Percentiles rank a stretch among this genome's conserved stretches.
Evolutionary conservation across 768 basidiomycete genomes (phyloP).

Genomic region (Rhizopogon sp.): DNA sequence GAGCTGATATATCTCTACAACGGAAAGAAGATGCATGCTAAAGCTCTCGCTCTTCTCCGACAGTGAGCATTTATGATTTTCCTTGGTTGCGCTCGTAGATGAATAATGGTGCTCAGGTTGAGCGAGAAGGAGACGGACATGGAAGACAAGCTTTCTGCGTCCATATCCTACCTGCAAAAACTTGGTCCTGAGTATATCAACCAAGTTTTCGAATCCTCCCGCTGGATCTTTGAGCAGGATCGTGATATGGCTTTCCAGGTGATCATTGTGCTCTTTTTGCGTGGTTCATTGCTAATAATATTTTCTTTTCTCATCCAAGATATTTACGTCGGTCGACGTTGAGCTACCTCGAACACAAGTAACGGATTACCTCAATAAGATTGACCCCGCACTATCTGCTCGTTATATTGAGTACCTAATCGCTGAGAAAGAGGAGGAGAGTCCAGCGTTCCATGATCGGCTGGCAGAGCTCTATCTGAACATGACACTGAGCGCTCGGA

Average conservation of each 20-base stretch:
- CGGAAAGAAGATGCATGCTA: conserved; percentile 92
- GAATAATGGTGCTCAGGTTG: conserved; percentile 43
- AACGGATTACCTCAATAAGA: conserved; percentile 68
- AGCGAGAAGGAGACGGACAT: conserved; percentile 73
- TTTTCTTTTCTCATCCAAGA: conserved; percentile 38
- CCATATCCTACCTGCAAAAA: conserved; percentile 87
- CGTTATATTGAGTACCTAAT: conserved; percentile 87
- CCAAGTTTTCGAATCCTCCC: conserved; percentile 75
- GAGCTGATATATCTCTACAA: conserved; percentile 91
- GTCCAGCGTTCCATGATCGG: conserved; percentile 76
- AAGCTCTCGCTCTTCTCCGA: conserved; percentile 79
- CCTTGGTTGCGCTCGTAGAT: background rate
- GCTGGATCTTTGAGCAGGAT: conserved; percentile 82
- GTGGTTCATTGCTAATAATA: background rate
- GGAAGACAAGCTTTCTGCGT: conserved; percentile 76
- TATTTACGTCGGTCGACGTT: conserved; percentile 93
- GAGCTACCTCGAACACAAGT: conserved; percentile 80
- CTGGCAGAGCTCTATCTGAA: conserved; percentile 82
- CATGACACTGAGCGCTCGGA: conserved; percentile 57
- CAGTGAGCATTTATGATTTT: conserved; percentile 48
- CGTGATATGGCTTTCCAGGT: conserved; percentile 75
- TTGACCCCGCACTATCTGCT: conserved; percentile 64
- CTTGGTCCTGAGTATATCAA: conserved; percentile 78
- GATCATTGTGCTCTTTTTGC: conserved; percentile 3
- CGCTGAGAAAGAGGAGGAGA: conserved; percentile 62